phyloP scores from a whole-genome alignment of 768 basidiomycete species.

The Trametes meyenii region DNA sequence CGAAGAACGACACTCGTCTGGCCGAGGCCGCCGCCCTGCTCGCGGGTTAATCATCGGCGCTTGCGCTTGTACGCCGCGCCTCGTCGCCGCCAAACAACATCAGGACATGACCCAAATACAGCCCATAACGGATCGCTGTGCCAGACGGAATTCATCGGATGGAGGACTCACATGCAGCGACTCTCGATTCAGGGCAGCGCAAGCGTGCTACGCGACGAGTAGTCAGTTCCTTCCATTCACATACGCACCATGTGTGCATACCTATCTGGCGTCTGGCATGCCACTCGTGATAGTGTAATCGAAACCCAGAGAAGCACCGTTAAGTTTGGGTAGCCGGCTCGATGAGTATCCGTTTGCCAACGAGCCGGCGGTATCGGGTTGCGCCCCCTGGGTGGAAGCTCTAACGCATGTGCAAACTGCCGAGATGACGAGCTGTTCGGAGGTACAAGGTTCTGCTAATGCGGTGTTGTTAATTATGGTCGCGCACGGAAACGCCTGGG shows the following conservation, averaged over 20 bases:
- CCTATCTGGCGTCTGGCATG: not conserved
- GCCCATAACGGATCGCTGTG: not conserved
- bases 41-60: slow-evolving; percentile 4
- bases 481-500: not conserved
- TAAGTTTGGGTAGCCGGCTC: not conserved
- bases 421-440: not conserved
- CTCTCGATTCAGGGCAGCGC: too few species aligned
- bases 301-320: not conserved
- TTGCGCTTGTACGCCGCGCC: not conserved
- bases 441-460: slow-evolving; percentile 16
- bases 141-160: not conserved
- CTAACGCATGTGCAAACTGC: not conserved
- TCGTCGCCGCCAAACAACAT: slow-evolving; percentile 5
- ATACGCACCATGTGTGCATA: slow-evolving; percentile 1
- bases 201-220: not conserved
- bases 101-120: slow-evolving; percentile 4
- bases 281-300: slow-evolving; percentile 5
- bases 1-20: not conserved
- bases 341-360: not conserved
- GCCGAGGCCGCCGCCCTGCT: not conserved
- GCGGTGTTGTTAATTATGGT: slow-evolving; percentile 23
- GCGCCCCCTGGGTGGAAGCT: slow-evolving; percentile 1
- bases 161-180: too few species aligned
- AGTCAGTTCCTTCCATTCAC: not conserved
- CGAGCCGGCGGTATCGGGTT: slow-evolving; percentile 3